Base-by-base conservation (phyloP, 2,329 filamentous ascomycete species). In the Mollisia scopiformis region DNA sequence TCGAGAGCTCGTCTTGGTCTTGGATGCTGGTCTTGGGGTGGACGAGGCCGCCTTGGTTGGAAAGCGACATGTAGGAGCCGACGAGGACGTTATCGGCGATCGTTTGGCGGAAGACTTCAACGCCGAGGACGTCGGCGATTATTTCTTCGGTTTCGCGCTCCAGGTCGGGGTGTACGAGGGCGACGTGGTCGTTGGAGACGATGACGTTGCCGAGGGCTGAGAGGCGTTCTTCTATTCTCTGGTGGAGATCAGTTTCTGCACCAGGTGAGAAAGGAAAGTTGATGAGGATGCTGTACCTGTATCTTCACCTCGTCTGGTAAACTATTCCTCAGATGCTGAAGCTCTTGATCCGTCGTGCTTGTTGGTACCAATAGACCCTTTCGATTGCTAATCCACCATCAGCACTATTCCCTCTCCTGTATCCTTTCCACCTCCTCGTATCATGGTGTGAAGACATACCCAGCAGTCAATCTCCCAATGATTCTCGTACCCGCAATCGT, bases 71-170 rank as follows among this genome's bases (percentile, higher is more conserved):
- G 83, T 99, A 99, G 54, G 89, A 93, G 63, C 95, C 95, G 37
- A 96, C 95, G 28, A 99, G 87, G 60, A 99, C 95, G 75, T 98
- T 97, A 79, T 97, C 93, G 72, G 94, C 93, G 63, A 99, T 90
- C 50, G 95, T 98, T 82, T 99, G 95, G 65, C 92, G 83, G 80
- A 95, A 96, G 11, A 95, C 91, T 77, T 96, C 91, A 60, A 96
- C 91, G 65, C 91, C 91, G 21, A 96, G 81, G 62, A 96, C 92
- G 75, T 99, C 95, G 71, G 95, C 92, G 74, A 99, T 93, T 70
- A 99, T 97, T 81, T 99, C 95, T 79, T 99, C 95, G 16, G 93
- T 97, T 82, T 99, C 95, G 64, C 94, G 90, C 83, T 98, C 95
- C 62, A 99, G 83, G 74, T 99, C 95, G 11, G 95, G 95, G 76